A percentile compares a stretch with the other conserved stretches of the same genome.
These are phyloP conservation scores for Camillea tinctor DNA, from an alignment of 2,329 filamentous ascomycete species.

Conservation along the genomic window DNA sequence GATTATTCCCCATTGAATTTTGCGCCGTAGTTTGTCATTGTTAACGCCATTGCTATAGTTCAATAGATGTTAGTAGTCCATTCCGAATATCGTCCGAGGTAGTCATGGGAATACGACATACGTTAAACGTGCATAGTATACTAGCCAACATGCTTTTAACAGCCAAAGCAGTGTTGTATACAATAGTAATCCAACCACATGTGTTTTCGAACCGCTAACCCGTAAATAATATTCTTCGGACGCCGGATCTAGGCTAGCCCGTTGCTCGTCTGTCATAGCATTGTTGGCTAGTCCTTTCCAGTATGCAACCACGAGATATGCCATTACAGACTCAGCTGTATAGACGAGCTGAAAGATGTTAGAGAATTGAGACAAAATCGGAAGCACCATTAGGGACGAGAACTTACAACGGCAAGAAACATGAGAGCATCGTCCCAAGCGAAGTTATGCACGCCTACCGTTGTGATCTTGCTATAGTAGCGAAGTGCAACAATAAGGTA, in stretches of 20 bases:
- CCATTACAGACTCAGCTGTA: slow-evolving; percentile 26
- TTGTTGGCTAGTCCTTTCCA: slow-evolving; percentile 29
- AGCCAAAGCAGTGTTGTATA: slow-evolving; percentile 27
- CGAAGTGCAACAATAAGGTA: slow-evolving; percentile 23
- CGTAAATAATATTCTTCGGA: slow-evolving; percentile 20
- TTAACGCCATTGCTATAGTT: slow-evolving; percentile 37
- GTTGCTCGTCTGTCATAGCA: slow-evolving; percentile 21
- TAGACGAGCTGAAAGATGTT: slow-evolving; percentile 17
- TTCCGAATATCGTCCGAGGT: no score
- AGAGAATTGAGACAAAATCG: background rate
- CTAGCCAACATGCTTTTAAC: slow-evolving; percentile 25
- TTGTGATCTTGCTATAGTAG: slow-evolving; percentile 21
- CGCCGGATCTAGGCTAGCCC: slow-evolving; percentile 14
- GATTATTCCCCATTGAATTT: slow-evolving; percentile 38
- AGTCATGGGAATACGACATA: slow-evolving; percentile 6
- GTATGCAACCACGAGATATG: slow-evolving; percentile 23
- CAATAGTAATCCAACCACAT: slow-evolving; percentile 23
- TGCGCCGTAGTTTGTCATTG: slow-evolving; percentile 8
- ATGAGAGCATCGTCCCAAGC: slow-evolving; percentile 25
- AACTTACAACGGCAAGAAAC: slow-evolving; percentile 20
- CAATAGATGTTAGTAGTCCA: background rate
- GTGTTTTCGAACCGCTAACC: slow-evolving; percentile 25
- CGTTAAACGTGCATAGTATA: slow-evolving; percentile 27
- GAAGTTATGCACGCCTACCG: slow-evolving; percentile 18
- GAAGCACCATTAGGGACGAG: background rate